Conservation (phyloP, 352 stramenopile species). For the Elongisporangium anandrum region DNA sequence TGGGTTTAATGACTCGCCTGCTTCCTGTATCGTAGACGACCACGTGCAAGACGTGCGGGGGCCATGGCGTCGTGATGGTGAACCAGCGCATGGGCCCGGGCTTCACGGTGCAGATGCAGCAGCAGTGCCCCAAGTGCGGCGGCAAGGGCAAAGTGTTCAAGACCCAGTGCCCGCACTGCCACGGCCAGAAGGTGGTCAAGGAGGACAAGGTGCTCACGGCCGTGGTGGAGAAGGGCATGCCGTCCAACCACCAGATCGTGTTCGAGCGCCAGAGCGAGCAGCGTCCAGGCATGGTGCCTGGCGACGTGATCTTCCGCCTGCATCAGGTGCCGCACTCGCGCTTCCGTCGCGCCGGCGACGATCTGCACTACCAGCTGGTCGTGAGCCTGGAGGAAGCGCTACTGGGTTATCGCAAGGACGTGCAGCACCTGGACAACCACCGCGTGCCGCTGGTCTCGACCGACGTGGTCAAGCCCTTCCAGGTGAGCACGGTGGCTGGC, state of each 20-base stretch:
- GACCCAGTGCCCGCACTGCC: slow-evolving; percentile 89
- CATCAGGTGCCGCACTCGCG: slow-evolving; percentile 83
- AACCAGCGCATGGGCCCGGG: slow-evolving; percentile 79
- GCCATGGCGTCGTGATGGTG: slow-evolving; percentile 69
- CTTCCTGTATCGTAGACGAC: slow-evolving; percentile 29
- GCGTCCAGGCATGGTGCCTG: slow-evolving; percentile 80
- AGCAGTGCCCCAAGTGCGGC: slow-evolving; percentile 75
- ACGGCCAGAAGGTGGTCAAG: slow-evolving; percentile 77
- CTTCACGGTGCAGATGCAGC: slow-evolving; percentile 90
- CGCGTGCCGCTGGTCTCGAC: slow-evolving; percentile 83
- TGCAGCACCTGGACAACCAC: slow-evolving; percentile 94
- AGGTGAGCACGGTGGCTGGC: slow-evolving; percentile 86
- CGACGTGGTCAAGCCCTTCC: slow-evolving; percentile 90
- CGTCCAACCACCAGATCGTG: slow-evolving; percentile 79
- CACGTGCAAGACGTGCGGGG: slow-evolving; percentile 68
- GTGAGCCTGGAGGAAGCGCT: slow-evolving; percentile 96
- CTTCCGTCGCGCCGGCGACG: slow-evolving; percentile 91
- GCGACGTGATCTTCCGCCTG: slow-evolving; percentile 95
- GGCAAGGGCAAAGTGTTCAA: slow-evolving; percentile 94
- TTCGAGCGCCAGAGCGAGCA: slow-evolving; percentile 86
- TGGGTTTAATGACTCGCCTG: not conserved
- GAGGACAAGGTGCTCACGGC: slow-evolving; percentile 79
- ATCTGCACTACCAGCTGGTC: slow-evolving; percentile 94
- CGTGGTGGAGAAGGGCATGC: slow-evolving; percentile 80
- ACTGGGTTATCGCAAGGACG: slow-evolving; percentile 90